Percentiles rank a stretch among this genome's conserved stretches.
Conservation (phyloP, 805 yeast genomes). For the Naumovozyma baii region DNA sequence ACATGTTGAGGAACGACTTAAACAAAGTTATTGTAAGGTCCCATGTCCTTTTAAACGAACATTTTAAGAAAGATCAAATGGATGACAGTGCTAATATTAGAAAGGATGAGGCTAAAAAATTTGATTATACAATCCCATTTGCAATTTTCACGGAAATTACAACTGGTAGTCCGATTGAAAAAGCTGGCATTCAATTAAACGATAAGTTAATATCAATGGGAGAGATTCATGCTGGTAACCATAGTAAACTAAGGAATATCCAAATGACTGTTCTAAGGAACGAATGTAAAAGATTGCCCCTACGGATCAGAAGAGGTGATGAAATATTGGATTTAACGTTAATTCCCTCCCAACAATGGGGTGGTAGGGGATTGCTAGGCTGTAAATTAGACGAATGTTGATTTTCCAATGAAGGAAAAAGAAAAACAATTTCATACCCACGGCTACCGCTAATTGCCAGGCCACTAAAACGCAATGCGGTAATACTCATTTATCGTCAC, state of each 20-base stretch:
- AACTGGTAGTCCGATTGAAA: slow-evolving; percentile 45
- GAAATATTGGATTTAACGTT: slow-evolving; percentile 25
- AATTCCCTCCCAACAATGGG: slow-evolving; percentile 48
- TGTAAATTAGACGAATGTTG: slow-evolving; percentile 44
- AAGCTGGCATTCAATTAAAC: slow-evolving; percentile 43
- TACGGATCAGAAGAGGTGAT: slow-evolving; percentile 29
- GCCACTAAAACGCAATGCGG: too few relatives aligned
- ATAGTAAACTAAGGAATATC: slow-evolving; percentile 38
- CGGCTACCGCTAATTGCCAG: too few relatives aligned
- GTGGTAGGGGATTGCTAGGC: slow-evolving; percentile 60
- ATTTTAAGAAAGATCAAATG: slow-evolving; percentile 26
- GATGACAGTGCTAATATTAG: neutral
- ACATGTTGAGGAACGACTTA: slow-evolving; percentile 63
- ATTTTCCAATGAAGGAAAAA: neutral
- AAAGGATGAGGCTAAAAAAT: neutral
- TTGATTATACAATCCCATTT: slow-evolving; percentile 37
- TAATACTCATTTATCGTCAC: too few relatives aligned
- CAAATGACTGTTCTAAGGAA: slow-evolving; percentile 36
- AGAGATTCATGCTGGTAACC: slow-evolving; percentile 44
- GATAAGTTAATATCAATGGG: slow-evolving; percentile 54
- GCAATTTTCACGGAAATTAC: slow-evolving; percentile 45
- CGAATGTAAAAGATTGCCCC: slow-evolving; percentile 22
- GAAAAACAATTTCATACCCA: neutral
- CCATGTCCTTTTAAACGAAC: slow-evolving; percentile 37
- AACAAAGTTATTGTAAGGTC: slow-evolving; percentile 38